phyloP scores from a whole-genome alignment of 306 rosid genomes.

The Corylus americana region DNA sequence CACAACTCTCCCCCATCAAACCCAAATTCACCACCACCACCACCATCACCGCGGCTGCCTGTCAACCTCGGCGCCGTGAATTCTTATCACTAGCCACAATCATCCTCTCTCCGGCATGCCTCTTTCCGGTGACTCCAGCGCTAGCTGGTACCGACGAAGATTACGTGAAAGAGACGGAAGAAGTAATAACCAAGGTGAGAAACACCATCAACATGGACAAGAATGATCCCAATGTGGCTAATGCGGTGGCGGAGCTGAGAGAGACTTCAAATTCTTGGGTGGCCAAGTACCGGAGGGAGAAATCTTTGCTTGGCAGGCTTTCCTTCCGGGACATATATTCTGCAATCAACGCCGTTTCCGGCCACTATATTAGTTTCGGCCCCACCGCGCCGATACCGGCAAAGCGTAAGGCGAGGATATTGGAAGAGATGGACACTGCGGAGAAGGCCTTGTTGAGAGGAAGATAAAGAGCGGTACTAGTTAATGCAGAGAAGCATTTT shows the following conservation, averaged over 20 bases:
- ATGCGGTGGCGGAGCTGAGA: conserved; percentile 74
- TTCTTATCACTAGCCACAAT: conserved; percentile 56
- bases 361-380: conserved; percentile 92
- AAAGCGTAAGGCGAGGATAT: conserved; percentile 68
- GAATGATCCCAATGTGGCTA: conserved; percentile 74
- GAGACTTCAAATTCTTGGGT: conserved; percentile 88
- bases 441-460: conserved; percentile 84
- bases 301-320: conserved; percentile 65
- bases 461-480: conserved; percentile 40
- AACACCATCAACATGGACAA: conserved; percentile 68
- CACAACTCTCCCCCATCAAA: conserved; percentile 54
- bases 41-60: background rate
- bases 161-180: conserved; percentile 76
- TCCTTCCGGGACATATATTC: conserved; percentile 93
- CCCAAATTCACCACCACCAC: conserved; percentile 40
- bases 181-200: conserved; percentile 72
- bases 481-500: background rate
- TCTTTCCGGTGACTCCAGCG: conserved; percentile 48
- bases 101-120: conserved; percentile 35
- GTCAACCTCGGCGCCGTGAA: conserved; percentile 61
- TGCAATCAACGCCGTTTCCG: conserved; percentile 86
- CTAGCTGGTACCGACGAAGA: conserved; percentile 68
- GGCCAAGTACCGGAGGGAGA: conserved; percentile 90
- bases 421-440: conserved; percentile 88
- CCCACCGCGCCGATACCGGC: conserved; percentile 95